These are phyloP conservation scores for Maudiozyma pseudohumilis DNA, from an alignment of 805 yeast species.

Conservation along the genomic window DNA sequence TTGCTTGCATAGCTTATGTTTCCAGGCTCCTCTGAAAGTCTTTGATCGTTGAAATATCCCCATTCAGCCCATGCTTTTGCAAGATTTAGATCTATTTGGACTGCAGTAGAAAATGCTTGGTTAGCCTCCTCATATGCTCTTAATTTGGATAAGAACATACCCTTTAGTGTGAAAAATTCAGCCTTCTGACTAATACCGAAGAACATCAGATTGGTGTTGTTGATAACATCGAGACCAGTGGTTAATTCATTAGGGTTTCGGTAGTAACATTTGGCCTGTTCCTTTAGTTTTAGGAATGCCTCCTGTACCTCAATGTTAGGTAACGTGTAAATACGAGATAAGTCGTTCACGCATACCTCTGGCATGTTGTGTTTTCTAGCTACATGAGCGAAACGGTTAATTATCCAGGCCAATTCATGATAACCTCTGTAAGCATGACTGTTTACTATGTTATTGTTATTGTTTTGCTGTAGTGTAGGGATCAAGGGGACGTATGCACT, in stretches of 20 bases:
- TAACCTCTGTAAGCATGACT: constrained; percentile 96
- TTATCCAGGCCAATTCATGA: constrained; percentile 98
- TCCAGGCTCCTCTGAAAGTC: constrained; percentile 73
- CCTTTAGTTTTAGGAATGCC: constrained; percentile 88
- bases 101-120: constrained; percentile 96
- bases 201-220: constrained; percentile 90
- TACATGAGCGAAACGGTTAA: constrained; percentile 95
- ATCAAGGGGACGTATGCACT: constrained; percentile 88
- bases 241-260: constrained; percentile 83
- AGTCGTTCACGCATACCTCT: constrained; percentile 87
- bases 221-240: constrained; percentile 92
- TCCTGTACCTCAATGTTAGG: constrained; percentile 98
- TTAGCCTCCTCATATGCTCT: constrained; percentile 91
- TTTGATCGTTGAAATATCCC: constrained; percentile 90
- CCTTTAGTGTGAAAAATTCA: constrained; percentile 93
- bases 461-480: constrained; percentile 67
- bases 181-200: constrained; percentile 98
- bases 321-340: constrained; percentile 85
- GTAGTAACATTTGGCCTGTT: constrained; percentile 96
- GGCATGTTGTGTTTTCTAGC: constrained; percentile 96
- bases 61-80: constrained; percentile 99
- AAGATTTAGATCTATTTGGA: constrained; percentile 83
- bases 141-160: constrained; percentile 91
- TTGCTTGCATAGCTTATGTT: constrained; percentile 81
- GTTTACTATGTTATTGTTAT: constrained; percentile 61